Conservation (phyloP, 176 grass and related monocot genomes). For the Carex myosuroides region DNA sequence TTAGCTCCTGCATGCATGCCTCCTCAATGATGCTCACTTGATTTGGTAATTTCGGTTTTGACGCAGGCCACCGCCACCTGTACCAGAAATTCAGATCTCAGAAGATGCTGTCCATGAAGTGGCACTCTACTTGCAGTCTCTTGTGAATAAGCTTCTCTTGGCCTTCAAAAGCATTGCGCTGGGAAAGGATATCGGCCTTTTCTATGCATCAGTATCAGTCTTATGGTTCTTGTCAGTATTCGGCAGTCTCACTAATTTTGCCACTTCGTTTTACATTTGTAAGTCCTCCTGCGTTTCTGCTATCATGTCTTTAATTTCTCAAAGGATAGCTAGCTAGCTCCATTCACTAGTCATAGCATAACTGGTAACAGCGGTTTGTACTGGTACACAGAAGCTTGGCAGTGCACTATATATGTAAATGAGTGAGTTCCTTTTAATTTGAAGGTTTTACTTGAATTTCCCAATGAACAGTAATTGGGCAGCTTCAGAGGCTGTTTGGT, state of each 20-base stretch:
- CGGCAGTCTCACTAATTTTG: conserved; percentile 45
- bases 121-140: conserved; percentile 31
- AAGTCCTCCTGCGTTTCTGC: not conserved
- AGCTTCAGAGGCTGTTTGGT: not conserved
- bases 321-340: not conserved
- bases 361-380: not conserved
- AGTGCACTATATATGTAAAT: not conserved
- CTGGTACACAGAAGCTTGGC: not conserved
- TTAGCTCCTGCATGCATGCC: not conserved
- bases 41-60: not conserved
- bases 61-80: conserved; percentile 57
- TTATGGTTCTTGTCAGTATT: conserved; percentile 45
- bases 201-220: conserved; percentile 36
- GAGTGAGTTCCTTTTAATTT: not conserved
- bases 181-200: conserved; percentile 40
- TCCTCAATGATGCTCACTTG: not conserved
- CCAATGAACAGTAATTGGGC: not conserved
- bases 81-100: conserved; percentile 35
- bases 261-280: conserved; percentile 42
- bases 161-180: conserved; percentile 40
- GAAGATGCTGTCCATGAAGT: conserved; percentile 40
- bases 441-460: not conserved
- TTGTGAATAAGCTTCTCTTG: conserved; percentile 28
- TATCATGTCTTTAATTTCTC: not conserved
- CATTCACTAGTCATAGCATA: not conserved